Evolutionary conservation across 176 grass and related monocot genomes (phyloP).

Genomic region (Bothriochloa decipiens): DNA sequence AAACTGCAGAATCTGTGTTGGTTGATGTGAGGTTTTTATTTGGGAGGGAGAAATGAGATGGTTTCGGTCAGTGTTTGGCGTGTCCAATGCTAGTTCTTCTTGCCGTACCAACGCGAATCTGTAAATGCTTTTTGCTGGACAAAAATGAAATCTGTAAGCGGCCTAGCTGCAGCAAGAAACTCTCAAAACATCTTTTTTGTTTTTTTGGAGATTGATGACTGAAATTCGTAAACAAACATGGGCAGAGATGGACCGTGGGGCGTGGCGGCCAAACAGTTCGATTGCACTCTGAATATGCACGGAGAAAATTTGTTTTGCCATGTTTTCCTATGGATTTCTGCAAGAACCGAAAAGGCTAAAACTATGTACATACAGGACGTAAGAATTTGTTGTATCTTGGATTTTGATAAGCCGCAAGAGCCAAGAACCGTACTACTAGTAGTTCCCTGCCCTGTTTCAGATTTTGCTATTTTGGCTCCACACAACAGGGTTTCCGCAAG

Average conservation of each 20-base stretch:
- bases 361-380: neutral
- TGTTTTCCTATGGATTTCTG: neutral
- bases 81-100: neutral
- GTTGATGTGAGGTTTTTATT: neutral
- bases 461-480: neutral
- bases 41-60: neutral
- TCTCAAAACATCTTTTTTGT: neutral
- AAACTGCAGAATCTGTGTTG: neutral
- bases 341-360: neutral
- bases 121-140: neutral
- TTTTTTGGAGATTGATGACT: neutral
- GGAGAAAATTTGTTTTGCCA: neutral
- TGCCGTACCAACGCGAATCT: neutral
- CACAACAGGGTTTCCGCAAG: slow-evolving; percentile 78
- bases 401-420: neutral
- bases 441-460: neutral
- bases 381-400: neutral
- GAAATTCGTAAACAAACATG: neutral
- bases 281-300: neutral
- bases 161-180: neutral
- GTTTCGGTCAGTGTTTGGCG: neutral
- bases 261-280: neutral
- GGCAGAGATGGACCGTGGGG: neutral
- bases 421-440: neutral
- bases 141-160: neutral